Conservation (phyloP, 2,329 filamentous ascomycete species). For the Penicillium sp. region DNA sequence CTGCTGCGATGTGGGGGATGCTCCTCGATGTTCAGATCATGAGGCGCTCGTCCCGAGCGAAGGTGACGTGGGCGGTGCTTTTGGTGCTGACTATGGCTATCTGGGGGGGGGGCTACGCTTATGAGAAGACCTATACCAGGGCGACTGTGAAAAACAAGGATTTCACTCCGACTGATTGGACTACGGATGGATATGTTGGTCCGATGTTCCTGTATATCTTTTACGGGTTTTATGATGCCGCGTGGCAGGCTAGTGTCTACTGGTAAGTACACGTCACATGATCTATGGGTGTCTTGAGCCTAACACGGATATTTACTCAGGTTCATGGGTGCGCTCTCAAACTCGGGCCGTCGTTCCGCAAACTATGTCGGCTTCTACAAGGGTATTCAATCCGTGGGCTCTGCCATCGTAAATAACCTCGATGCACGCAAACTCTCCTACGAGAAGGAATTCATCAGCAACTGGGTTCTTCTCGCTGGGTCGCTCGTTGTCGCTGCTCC, state of each 20-base stretch:
- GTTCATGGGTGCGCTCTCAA: constrained; percentile 87
- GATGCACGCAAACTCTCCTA: constrained; percentile 5
- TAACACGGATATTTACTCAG: constrained; percentile 37
- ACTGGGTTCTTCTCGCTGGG: constrained; percentile 4
- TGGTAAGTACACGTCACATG: constrained; percentile 55
- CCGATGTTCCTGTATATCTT: constrained; percentile 85
- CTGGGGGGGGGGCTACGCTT: constrained; percentile 79
- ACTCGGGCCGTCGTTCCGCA: constrained; percentile 85
- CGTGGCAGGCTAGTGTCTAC: constrained; percentile 84
- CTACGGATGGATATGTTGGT: constrained; percentile 63
- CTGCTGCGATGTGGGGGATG: constrained; percentile 68
- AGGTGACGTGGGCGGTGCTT: constrained; percentile 58
- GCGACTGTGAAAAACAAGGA: constrained; percentile 12
- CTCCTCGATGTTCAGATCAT: constrained; percentile 61
- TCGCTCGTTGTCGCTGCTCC: constrained; percentile 10
- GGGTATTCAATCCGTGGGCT: constrained; percentile 77
- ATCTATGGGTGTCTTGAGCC: not conserved
- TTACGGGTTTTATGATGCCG: constrained; percentile 81
- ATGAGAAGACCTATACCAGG: constrained; percentile 61
- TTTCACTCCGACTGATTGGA: constrained; percentile 57
- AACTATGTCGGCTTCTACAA: constrained; percentile 88
- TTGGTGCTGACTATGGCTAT: constrained; percentile 70
- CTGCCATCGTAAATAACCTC: constrained; percentile 50
- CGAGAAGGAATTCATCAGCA: constrained; percentile 8
- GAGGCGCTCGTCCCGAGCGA: constrained; percentile 65